Base-by-base conservation (phyloP, 1,284 basidiomycete species). In the Fomes fomentarius region DNA sequence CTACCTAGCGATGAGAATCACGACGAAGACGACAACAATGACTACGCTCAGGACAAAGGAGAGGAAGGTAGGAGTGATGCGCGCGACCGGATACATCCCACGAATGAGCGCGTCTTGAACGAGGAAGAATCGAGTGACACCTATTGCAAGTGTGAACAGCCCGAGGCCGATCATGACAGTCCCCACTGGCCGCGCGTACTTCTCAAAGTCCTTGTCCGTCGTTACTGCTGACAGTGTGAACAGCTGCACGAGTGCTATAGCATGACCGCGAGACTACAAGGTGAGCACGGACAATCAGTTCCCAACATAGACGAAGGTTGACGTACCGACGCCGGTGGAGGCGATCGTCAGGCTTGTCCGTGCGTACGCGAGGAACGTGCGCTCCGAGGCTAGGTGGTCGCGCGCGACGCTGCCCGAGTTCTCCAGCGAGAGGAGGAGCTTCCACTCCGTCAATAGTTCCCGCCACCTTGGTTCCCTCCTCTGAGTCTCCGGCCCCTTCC, bases 331-430 rank as follows among this genome's bases (percentile, higher is more conserved):
- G 19, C 84, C 84, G 10, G 80, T 76, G 12, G 81, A 80, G 15
- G 82, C 77, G 34, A 85, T 76, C 1, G 82, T 75, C 43, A 83
- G 65, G 63, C 81, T 82, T 9, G 83, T 85, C 33, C 83, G 71
- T 48, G 83, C 74, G 61, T 84, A 85, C 12, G 83, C 81, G 25
- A 85, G 71, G 67, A 81, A 85, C 4, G 83, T 85, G 31, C 83
- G 71, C 62, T 85, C 70, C 6, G 67, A 79, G 3, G 83, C 81
- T 17, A 85, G 73, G 63, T 86, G 84, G 64, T 85, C 84, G 54
- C 83, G 72, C 7, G 83, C 83, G 37, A 83, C 81, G 58, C 79
- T 82, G 10, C 81, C 81, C n/a, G 74, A 73, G 66, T 84, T 85
- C 64, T 82, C 75, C 35, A 84, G 68, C 9, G 69, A 72, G 47